These are phyloP conservation scores for Pisolithus sp. DNA, from an alignment of 768 basidiomycete species.

Conservation along the genomic window DNA sequence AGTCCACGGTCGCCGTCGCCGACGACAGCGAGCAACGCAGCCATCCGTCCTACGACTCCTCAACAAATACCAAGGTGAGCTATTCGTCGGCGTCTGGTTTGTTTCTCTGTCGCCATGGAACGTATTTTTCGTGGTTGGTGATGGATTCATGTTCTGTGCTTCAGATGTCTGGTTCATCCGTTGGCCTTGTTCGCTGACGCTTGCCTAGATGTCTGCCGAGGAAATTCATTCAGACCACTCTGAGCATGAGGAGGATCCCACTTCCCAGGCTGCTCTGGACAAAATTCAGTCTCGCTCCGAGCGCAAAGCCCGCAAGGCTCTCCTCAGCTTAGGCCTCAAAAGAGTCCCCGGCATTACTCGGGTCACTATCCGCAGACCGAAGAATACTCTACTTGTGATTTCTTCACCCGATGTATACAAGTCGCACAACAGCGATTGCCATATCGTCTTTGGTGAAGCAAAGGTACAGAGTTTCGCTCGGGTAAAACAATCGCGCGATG, in stretches of 20 bases:
- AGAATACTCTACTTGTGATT: constrained; percentile 94
- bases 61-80: constrained; percentile 18
- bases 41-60: constrained; percentile 9
- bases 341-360: constrained; percentile 89
- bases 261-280: constrained; percentile 76
- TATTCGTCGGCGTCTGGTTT: neutral
- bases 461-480: constrained; percentile 44
- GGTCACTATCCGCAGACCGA: constrained; percentile 90
- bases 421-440: constrained; percentile 93
- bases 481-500: constrained; percentile 3
- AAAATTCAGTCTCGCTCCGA: constrained; percentile 94
- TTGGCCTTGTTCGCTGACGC: constrained; percentile 17
- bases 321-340: constrained; percentile 87
- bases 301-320: constrained; percentile 92
- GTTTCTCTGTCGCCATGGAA: neutral
- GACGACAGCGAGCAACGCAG: constrained; percentile 28
- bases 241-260: constrained; percentile 76
- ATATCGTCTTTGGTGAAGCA: constrained; percentile 98
- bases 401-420: constrained; percentile 96
- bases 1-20: constrained; percentile 23
- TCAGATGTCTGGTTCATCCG: constrained; percentile 24
- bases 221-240: constrained; percentile 79
- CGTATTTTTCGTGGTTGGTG: neutral
- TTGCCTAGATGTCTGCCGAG: constrained; percentile 66
- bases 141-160: constrained; percentile 24